Percentiles rank a stretch among this genome's conserved stretches.
phyloP scores from a whole-genome alignment of 2,329 filamentous ascomycete genomes.

The Scedosporium minutisporum region DNA sequence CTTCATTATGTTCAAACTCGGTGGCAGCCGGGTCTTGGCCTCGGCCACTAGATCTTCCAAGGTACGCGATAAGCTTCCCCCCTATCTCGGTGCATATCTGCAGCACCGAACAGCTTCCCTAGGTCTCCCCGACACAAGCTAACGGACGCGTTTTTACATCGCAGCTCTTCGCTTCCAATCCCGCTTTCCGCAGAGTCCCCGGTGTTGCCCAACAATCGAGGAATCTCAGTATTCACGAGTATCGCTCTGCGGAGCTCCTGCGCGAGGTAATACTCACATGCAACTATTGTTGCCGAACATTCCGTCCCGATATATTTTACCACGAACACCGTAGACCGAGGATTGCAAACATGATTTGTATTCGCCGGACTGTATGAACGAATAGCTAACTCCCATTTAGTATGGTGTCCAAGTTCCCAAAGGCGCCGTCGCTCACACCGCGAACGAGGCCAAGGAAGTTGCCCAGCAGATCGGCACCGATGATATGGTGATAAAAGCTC shows the following conservation, averaged over 20 bases:
- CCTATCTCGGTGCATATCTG: not conserved
- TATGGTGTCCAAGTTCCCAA: slow-evolving; percentile 92
- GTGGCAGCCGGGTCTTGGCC: slow-evolving; percentile 70
- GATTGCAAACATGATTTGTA: not conserved
- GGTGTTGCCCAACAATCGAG: slow-evolving; percentile 69
- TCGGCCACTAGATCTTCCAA: slow-evolving; percentile 69
- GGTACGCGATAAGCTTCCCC: slow-evolving; percentile 38
- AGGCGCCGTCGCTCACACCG: slow-evolving; percentile 73
- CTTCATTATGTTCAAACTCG: slow-evolving; percentile 70
- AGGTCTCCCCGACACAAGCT: slow-evolving; percentile 9
- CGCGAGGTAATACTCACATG: slow-evolving; percentile 46
- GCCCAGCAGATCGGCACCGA: slow-evolving; percentile 86
- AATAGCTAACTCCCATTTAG: slow-evolving; percentile 32
- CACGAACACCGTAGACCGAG: too few relatives aligned
- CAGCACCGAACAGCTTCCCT: not conserved
- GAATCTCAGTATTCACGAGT: slow-evolving; percentile 95
- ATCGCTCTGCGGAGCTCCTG: slow-evolving; percentile 87
- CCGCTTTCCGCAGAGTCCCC: slow-evolving; percentile 47
- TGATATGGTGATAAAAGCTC: slow-evolving; percentile 99
- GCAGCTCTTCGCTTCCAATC: slow-evolving; percentile 11
- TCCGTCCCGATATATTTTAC: not conserved
- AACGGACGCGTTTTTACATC: slow-evolving; percentile 14
- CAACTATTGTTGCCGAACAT: not conserved
- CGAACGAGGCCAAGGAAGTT: slow-evolving; percentile 82
- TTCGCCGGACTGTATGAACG: slow-evolving; percentile 7